Evolutionary conservation across 1,139 yeast species (phyloP).

Genomic region (Debaryomyces sp.): DNA sequence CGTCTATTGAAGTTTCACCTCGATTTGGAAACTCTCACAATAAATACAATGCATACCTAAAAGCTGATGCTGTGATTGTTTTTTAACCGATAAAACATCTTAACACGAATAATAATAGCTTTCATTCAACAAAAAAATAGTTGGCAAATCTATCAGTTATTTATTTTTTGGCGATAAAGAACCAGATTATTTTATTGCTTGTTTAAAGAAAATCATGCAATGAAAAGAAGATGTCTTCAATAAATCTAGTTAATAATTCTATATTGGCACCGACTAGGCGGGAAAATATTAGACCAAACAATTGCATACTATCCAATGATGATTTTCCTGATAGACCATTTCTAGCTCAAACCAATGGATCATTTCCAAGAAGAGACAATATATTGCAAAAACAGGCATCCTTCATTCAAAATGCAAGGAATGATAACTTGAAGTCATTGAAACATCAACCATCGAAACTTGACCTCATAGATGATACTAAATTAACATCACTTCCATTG

Average conservation of each 20-base stretch:
- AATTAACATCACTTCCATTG: constrained; percentile 66
- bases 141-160: background rate
- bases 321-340: background rate
- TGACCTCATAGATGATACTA: constrained; percentile 62
- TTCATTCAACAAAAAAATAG: background rate
- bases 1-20: constrained; percentile 5
- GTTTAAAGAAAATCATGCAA: background rate
- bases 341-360: background rate
- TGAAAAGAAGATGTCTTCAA: constrained; percentile 11
- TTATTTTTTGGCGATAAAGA: background rate
- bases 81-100: background rate
- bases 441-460: constrained; percentile 54
- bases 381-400: constrained; percentile 7
- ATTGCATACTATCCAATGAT: background rate
- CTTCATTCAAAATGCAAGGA: constrained; percentile 3
- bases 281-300: background rate
- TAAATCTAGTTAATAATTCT: constrained; percentile 11
- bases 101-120: background rate
- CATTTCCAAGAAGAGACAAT: background rate
- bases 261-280: constrained; percentile 4
- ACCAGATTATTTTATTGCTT: background rate
- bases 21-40: constrained; percentile 1
- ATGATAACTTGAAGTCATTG: constrained; percentile 7
- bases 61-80: background rate
- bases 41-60: background rate